Conservation (phyloP, 208 protist genomes). For the Porcisia deanei region DNA sequence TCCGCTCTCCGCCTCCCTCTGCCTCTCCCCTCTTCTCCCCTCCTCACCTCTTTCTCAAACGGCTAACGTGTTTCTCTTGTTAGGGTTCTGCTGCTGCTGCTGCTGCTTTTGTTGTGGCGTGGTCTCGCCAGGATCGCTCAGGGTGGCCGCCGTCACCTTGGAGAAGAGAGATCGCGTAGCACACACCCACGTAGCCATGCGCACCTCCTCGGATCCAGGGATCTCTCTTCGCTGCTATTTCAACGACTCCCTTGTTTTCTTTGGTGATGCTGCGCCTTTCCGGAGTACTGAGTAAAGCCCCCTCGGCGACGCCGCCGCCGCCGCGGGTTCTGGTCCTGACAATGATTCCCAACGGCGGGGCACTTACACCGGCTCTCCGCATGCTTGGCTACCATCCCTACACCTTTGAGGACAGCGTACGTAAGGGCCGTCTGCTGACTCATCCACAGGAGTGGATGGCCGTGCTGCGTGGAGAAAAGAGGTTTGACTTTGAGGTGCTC, state of each 20-base stretch:
- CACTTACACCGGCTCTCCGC: slow-evolving; percentile 54
- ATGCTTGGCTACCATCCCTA: slow-evolving; percentile 80
- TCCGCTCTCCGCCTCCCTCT: neutral
- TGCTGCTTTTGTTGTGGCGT: neutral
- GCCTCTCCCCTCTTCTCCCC: neutral
- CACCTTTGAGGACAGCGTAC: slow-evolving; percentile 66
- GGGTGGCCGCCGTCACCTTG: neutral
- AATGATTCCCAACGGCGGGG: slow-evolving; percentile 79
- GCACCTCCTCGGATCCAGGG: neutral
- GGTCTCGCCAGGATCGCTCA: neutral
- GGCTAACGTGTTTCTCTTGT: neutral
- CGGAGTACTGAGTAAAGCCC: neutral
- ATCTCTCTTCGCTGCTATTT: neutral
- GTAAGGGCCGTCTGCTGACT: slow-evolving; percentile 56
- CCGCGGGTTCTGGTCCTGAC: slow-evolving; percentile 67
- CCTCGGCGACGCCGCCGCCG: slow-evolving; percentile 4
- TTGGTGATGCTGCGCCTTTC: slow-evolving; percentile 12
- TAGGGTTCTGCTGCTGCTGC: neutral
- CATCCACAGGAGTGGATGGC: slow-evolving; percentile 84
- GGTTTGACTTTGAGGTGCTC: slow-evolving; percentile 61
- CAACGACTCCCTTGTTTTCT: neutral
- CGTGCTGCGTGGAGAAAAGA: slow-evolving; percentile 67
- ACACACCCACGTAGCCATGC: neutral
- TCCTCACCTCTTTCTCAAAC: neutral
- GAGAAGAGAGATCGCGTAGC: neutral